Percentiles rank a stretch among this genome's conserved stretches.
These are phyloP conservation scores for Ophiosphaerella korrae DNA, from an alignment of 2,329 filamentous ascomycete genomes.

Conservation along the genomic window DNA sequence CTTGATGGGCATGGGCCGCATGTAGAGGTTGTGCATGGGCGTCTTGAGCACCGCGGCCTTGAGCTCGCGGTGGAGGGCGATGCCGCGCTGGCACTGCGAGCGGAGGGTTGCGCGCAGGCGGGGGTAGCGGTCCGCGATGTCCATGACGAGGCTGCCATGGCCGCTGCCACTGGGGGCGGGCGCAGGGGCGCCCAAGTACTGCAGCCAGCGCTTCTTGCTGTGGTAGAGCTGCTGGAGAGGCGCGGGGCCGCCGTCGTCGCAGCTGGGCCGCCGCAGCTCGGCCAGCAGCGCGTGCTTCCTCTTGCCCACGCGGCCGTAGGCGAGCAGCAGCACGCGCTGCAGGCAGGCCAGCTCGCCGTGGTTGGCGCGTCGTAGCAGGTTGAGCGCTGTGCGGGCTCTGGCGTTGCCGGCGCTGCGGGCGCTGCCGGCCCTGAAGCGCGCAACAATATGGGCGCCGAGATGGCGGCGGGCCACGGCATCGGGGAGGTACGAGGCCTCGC, in stretches of 20 bases:
- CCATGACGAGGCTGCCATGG: conserved; percentile 18
- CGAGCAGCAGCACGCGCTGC: conserved; percentile 57
- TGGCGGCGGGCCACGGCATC: conserved; percentile 60
- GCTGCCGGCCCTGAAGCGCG: conserved; percentile 52
- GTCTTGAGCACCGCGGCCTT: conserved; percentile 38
- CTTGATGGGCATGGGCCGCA: conserved; percentile 52
- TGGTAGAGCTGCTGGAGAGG: conserved; percentile 46
- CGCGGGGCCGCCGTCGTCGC: conserved; percentile 10
- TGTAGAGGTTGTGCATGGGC: conserved; percentile 54
- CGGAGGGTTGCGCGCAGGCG: conserved; percentile 36
- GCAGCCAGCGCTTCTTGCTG: conserved; percentile 35
- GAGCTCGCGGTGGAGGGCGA: conserved; percentile 26
- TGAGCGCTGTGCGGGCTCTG: conserved; percentile 44
- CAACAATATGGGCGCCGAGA: conserved; percentile 55
- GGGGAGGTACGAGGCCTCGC: conserved; percentile 65
- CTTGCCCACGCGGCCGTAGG: conserved; percentile 63
- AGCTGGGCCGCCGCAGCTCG: conserved; percentile 31
- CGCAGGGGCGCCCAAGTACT: conserved; percentile 39
- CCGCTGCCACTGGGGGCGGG: conserved; percentile 3
- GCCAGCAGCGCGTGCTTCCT: conserved; percentile 54
- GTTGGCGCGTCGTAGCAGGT: conserved; percentile 60
- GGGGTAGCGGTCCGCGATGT: conserved; percentile 38
- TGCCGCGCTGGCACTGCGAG: conserved; percentile 26
- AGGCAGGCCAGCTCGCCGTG: conserved; percentile 59
- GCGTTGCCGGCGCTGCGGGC: conserved; percentile 26